Conservation (phyloP, 768 basidiomycete species). For the Termitomyces sp. region DNA sequence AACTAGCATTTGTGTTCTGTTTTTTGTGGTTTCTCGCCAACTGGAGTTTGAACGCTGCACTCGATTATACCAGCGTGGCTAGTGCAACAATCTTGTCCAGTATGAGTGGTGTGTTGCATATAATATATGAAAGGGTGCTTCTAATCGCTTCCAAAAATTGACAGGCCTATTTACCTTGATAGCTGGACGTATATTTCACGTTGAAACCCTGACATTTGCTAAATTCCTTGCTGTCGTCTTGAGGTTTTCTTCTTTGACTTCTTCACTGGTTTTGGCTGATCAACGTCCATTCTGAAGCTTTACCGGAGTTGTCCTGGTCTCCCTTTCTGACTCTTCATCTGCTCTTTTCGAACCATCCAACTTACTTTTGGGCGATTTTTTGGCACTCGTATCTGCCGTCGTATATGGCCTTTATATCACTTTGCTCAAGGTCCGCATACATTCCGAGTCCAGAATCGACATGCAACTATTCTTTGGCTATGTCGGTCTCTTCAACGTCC, state of each 20-base stretch:
- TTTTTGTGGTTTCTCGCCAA: slow-evolving; percentile 94
- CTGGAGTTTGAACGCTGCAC: slow-evolving; percentile 80
- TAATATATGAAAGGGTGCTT: not conserved
- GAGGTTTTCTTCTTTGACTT: slow-evolving; percentile 45
- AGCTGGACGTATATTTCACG: slow-evolving; percentile 74
- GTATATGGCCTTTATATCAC: slow-evolving; percentile 80
- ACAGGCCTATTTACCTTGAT: slow-evolving; percentile 91
- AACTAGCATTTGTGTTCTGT: slow-evolving; percentile 76
- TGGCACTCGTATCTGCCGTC: slow-evolving; percentile 74
- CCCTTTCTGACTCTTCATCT: slow-evolving; percentile 65
- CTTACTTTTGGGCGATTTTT: slow-evolving; percentile 68
- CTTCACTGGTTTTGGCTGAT: not conserved
- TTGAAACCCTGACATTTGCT: slow-evolving; percentile 67
- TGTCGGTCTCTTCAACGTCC: slow-evolving; percentile 74
- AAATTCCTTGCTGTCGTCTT: slow-evolving; percentile 76
- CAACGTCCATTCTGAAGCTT: slow-evolving; percentile 42
- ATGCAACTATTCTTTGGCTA: slow-evolving; percentile 90
- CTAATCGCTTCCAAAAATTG: not conserved
- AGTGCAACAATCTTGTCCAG: slow-evolving; percentile 87
- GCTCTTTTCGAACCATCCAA: not conserved
- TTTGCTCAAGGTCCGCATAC: slow-evolving; percentile 75
- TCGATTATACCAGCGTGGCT: slow-evolving; percentile 89
- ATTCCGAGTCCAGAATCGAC: slow-evolving; percentile 67
- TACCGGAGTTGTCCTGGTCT: slow-evolving; percentile 81
- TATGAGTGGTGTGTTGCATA: slow-evolving; percentile 67